Evolutionary conservation across 305 asterid species (phyloP).

Genomic region (Solanum hybrid): DNA sequence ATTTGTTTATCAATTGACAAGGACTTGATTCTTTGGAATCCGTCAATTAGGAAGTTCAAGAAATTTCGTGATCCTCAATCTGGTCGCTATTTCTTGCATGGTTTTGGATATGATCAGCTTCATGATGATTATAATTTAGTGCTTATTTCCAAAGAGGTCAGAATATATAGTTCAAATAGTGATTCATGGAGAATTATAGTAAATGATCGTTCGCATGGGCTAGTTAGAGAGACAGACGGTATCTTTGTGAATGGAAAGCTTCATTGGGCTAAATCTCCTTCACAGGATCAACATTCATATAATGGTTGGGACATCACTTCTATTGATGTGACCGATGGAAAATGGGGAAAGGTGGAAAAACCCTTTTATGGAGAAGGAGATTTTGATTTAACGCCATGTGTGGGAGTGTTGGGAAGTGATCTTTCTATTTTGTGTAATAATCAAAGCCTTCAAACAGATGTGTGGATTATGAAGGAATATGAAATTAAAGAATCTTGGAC

Average conservation of each 20-base stretch:
- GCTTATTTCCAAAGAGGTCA: background rate
- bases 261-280: background rate
- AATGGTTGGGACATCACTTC: constrained; percentile 26
- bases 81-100: background rate
- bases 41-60: background rate
- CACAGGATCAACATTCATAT: background rate
- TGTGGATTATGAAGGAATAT: constrained; percentile 47
- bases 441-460: background rate
- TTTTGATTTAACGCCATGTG: background rate
- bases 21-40: background rate
- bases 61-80: background rate
- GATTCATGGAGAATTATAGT: background rate
- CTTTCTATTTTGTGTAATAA: constrained; percentile 27
- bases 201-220: background rate
- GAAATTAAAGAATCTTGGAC: constrained; percentile 18
- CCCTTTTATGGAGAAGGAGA: constrained; percentile 28
- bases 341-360: constrained; percentile 28
- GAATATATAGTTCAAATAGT: background rate
- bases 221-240: background rate
- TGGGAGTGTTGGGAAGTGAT: constrained; percentile 30
- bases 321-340: constrained; percentile 38
- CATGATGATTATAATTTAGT: background rate
- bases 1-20: background rate
- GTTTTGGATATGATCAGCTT: background rate
- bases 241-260: background rate